Percentiles rank a stretch among this genome's conserved stretches.
phyloP scores from a whole-genome alignment of 805 yeast genomes.

The Clavispora phyllophila region DNA sequence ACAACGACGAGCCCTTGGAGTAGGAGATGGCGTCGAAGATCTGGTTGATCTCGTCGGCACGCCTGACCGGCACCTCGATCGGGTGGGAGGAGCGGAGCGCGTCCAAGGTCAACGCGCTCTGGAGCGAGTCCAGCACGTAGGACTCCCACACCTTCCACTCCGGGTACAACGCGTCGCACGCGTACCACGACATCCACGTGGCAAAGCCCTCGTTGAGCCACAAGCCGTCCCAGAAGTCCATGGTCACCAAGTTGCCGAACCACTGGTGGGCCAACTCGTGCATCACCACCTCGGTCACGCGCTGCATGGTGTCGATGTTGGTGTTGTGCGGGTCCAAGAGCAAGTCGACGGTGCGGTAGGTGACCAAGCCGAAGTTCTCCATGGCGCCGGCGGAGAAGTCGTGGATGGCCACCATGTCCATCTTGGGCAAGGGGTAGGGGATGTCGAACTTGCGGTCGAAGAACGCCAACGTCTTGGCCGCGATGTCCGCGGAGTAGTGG shows the following conservation, averaged over 20 bases:
- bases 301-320: conserved; percentile 55
- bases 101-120: conserved; percentile 70
- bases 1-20: conserved; percentile 72
- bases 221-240: conserved; percentile 91
- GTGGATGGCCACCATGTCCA: conserved; percentile 78
- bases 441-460: conserved; percentile 71
- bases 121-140: conserved; percentile 73
- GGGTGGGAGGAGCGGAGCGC: conserved; percentile 82
- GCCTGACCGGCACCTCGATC: conserved; percentile 74
- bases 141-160: conserved; percentile 87
- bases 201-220: conserved; percentile 91
- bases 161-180: conserved; percentile 70
- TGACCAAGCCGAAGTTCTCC: conserved; percentile 83
- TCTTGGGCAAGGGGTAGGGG: conserved; percentile 73
- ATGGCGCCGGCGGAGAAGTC: conserved; percentile 85
- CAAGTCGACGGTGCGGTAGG: conserved; percentile 73
- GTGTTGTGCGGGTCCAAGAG: conserved; percentile 69
- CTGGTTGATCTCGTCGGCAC: conserved; percentile 77
- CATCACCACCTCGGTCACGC: conserved; percentile 82
- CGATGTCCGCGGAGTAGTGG: conserved; percentile 64
- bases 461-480: conserved; percentile 69
- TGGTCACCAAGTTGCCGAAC: conserved; percentile 86
- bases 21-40: conserved; percentile 83
- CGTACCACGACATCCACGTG: conserved; percentile 87
- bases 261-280: conserved; percentile 91